phyloP scores from a whole-genome alignment of 345 rosid species.

The Linum lewisii region DNA sequence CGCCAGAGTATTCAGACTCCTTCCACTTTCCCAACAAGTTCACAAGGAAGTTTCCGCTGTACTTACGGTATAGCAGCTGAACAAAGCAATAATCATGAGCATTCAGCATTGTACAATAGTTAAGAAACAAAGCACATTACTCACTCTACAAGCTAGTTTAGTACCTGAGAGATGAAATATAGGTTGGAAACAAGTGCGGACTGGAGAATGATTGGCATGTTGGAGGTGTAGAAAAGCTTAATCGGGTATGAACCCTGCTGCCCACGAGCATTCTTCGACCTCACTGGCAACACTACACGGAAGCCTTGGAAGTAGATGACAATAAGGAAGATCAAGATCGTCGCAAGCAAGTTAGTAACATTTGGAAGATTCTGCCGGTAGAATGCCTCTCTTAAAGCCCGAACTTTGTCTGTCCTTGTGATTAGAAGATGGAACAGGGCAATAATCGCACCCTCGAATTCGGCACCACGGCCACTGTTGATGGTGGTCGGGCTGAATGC shows the following conservation, averaged over 20 bases:
- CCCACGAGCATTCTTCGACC: conserved; percentile 8
- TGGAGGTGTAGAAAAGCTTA: conserved; percentile 8
- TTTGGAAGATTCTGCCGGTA: conserved; percentile 8
- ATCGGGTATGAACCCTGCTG: conserved; percentile 8
- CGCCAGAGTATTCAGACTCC: conserved; percentile 8
- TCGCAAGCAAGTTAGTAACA: conserved; percentile 7
- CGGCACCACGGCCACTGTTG: conserved; percentile 6
- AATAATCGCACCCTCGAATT: conserved; percentile 3
- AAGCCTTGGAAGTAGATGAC: conserved; percentile 8
- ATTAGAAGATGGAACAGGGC: conserved; percentile 5
- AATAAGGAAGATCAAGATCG: conserved; percentile 4
- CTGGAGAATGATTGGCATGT: conserved; percentile 7
- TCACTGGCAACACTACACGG: conserved; percentile 3
- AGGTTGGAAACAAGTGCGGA: conserved; percentile 7
- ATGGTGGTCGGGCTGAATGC: conserved; percentile 5
- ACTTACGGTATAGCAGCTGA: conserved; percentile 3
- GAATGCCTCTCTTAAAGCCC: conserved; percentile 4
- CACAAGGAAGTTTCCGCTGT: conserved; percentile 2
- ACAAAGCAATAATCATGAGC: neutral
- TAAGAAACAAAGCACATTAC: neutral
- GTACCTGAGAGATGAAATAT: conserved; percentile 8
- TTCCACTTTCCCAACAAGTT: conserved; percentile 6
- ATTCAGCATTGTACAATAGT: neutral
- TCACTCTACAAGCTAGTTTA: neutral
- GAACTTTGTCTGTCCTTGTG: conserved; percentile 4